These are phyloP conservation scores for Podospora didyma DNA, from an alignment of 495 filamentous ascomycete species.

Conservation along the genomic window DNA sequence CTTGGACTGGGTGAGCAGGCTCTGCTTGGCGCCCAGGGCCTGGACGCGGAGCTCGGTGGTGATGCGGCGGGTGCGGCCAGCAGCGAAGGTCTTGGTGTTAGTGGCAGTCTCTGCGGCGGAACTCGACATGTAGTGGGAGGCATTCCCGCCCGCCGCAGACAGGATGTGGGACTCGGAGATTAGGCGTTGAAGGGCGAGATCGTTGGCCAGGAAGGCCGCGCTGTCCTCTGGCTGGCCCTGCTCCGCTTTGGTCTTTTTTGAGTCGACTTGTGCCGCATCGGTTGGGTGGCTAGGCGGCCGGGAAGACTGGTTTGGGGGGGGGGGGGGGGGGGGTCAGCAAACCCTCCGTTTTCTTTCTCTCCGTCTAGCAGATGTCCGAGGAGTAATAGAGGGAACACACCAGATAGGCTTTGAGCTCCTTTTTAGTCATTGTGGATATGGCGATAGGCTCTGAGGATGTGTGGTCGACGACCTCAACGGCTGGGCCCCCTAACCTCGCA, in stretches of 20 bases:
- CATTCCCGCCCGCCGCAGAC: conserved; percentile 57
- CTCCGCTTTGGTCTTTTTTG: conserved; percentile 26
- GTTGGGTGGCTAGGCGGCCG: conserved; percentile 34
- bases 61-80: conserved; percentile 54
- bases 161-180: conserved; percentile 91
- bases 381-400: conserved; percentile 44
- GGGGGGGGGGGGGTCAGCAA: too few relatives aligned
- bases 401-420: conserved; percentile 74
- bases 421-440: conserved; percentile 53
- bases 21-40: conserved; percentile 71
- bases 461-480: conserved; percentile 66
- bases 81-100: conserved; percentile 28
- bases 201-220: conserved; percentile 71
- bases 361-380: too few relatives aligned
- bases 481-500: conserved; percentile 13
- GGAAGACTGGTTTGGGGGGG: conserved; percentile 33
- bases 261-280: conserved; percentile 20
- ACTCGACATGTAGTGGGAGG: conserved; percentile 32
- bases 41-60: conserved; percentile 79
- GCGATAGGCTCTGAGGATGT: conserved; percentile 27
- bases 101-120: conserved; percentile 15
- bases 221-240: conserved; percentile 41
- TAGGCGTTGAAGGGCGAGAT: conserved; percentile 84
- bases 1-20: conserved; percentile 67
- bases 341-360: too few relatives aligned